Evolutionary conservation across 495 filamentous ascomycete genomes (phyloP), one percentile per base, ranked within the genome.

Genomic region (Tuber umbilicatum): DNA sequence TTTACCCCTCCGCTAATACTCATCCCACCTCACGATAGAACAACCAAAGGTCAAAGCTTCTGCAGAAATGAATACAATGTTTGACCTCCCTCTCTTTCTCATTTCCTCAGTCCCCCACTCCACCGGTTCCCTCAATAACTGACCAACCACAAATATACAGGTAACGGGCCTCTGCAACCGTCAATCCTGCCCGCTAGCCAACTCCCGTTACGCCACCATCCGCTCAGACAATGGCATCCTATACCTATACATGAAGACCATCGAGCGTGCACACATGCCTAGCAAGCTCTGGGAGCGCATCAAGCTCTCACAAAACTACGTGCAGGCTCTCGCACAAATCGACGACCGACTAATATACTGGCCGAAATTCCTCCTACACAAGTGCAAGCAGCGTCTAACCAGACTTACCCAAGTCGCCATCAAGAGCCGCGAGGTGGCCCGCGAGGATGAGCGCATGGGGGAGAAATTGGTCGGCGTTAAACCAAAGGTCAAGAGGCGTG

Each of bases 241-340:
- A 79, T 98, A 97, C 85, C 90, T 99, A 73, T 98, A 97, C 88
- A 96, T 97, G 87, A 99, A 97, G 86, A 97, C 94, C 4, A 88
- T 94, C 78, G 94, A 97, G 83, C 92, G 94, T 37, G 87, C 92
- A 9, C 95, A 99, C 84, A 90, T 93, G 86, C 95, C 95, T 27
- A 88, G 88, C 71, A 97, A 97, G 83, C 89, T 93, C 85, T 99
- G 95, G 95, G 95, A 99, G 83, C 91, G 92, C 74, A 92, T 97
- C 74, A 92, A 92, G 80, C 86, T 99, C 19, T 94, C 94, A 2
- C 86, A 89, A 75, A 97, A 97, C 87, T 98, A 99, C 84, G 89
- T 90, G 64, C 90, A 91, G 76, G 96, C 95, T 0, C 88, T 98
- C 35, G 87, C 90, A 73, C 94, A 97, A 83, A 90, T 99, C 78